Conservation (phyloP, 805 yeast species). For the Wickerhamia fluorescens region DNA sequence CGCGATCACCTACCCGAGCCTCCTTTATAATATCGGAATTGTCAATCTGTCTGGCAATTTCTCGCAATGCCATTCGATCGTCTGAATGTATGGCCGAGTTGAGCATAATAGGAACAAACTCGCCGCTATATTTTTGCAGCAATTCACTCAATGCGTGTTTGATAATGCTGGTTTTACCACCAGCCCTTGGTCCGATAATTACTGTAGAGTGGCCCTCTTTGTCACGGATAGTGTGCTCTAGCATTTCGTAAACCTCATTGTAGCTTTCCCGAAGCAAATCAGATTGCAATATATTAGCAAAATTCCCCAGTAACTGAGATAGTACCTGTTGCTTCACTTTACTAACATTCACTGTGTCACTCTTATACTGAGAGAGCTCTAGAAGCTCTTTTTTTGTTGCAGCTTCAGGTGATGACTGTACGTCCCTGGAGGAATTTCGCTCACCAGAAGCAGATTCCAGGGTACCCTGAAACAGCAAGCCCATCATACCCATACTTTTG, state of each 20-base stretch:
- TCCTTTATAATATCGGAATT: constrained; percentile 9
- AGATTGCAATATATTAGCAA: constrained; percentile 12
- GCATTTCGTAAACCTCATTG: constrained; percentile 46
- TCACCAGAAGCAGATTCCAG: too few relatives aligned
- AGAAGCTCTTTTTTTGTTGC: constrained; percentile 1
- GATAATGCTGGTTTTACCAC: constrained; percentile 67
- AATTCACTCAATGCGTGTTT: constrained; percentile 48
- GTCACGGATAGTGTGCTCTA: constrained; percentile 58
- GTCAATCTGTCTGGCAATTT: constrained; percentile 81
- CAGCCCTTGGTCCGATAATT: constrained; percentile 70
- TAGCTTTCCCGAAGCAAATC: constrained; percentile 23
- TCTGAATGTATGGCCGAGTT: constrained; percentile 69
- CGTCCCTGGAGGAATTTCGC: too few relatives aligned
- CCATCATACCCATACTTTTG: too few relatives aligned
- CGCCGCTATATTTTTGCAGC: constrained; percentile 30
- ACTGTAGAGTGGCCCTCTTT: constrained; percentile 78
- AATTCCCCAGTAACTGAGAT: constrained; percentile 14
- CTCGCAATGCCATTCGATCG: constrained; percentile 74
- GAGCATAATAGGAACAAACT: constrained; percentile 56
- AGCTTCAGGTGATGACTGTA: too few relatives aligned
- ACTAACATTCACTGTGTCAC: too few relatives aligned
- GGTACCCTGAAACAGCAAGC: too few relatives aligned
- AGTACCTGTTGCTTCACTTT: constrained; percentile 11
- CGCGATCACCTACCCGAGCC: background rate
- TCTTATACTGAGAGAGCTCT: too few relatives aligned